Base-by-base conservation (phyloP, 2,329 filamentous ascomycete genomes). In the Xylaria sp. region DNA sequence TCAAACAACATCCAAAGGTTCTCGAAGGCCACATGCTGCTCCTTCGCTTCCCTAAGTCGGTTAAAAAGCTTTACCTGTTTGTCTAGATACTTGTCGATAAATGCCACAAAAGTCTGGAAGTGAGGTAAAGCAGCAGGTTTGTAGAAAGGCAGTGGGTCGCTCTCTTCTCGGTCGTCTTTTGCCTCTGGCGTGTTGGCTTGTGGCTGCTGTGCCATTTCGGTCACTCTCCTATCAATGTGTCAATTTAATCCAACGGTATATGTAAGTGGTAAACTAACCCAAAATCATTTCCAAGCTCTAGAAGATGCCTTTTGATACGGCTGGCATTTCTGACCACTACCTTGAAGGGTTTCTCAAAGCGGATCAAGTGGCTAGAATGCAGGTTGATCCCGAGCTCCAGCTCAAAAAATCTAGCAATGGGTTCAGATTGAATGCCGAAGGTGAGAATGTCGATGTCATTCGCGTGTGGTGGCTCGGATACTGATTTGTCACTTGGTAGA, bases 1-100 rank as follows among this genome's bases (percentile, higher is more conserved):
- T 52, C 48, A 12, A 52, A 52, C 18, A 52, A 20, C 48, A 52
- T 52, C 48, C 48, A 52, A 18, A 52, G 48, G 28, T 52, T 20
- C 28, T 52, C 48, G 3, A 52, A 52, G 18, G 48, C 28, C 15
- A 52, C 48, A 12, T 4, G 15, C 8, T 52, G 28, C 6, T 52
- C 28, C 18, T 52, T 52, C 3, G 15, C 28, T 10, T 52, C 28
- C 8, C 48, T 52, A 12, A 52, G 28, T 2, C 28, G 48, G 9
- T 30, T 13, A 2, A n/a, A 52, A 12, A 52, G 28, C 0, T 52
- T 18, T 10, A 52, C 12, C 7, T 52, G 1, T 20, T 52, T 32
- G 8, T 28, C 18, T 6, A 52, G 18, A 18, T 52, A 52, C 15
- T 52, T 5, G 28, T 52, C 48, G 3, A 52, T 8, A 52, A 52